Evolutionary conservation across 1,139 yeast genomes (phyloP), one percentile per base, ranked within the genome.

Genomic region (Debaryomyces psychrophilus): DNA sequence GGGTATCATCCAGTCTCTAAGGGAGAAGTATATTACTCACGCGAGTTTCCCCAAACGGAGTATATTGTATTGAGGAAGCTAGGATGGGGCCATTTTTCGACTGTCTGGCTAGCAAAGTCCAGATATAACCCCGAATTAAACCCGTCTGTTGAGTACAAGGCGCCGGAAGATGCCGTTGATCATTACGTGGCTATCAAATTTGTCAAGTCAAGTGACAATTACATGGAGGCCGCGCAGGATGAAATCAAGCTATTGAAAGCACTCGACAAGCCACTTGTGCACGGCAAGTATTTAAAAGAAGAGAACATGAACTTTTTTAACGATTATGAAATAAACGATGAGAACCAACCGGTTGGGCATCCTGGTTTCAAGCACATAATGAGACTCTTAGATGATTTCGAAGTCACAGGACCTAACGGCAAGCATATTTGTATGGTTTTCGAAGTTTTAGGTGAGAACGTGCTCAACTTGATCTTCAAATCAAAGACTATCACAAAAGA

Each of bases 51-150:
- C 2, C 52, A 57, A 28, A 47, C 55, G 8, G 60, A 59, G 37
- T 73, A 73, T 55, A 64, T 71, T 2, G 57, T 71, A 23, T 61
- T 71, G 14, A 57, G 75, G 17, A 72, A 72, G 52, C 58, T 73
- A 12, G 96, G 96, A 6, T 88, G 96, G 95, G 96, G 96, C 38
- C 95, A 89, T 63, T 89, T 89, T 59, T 83, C 90, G 28, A 88
- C 96, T 1, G 96, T 89, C 28, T 89, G 96, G 96, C 71, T 89
- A 23, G 93, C 95, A 7, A 62, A 72, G 41, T 68, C 68, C 44
- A 62, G 68, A 53, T 68, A 61, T 50, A 65, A 62, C 45, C 62
- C 41, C 3, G 34, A 40, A 17, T 42, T 50, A 15, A 28, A 28
- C 14, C 37, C 44, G 2, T 15, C 33, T 8, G 33, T 22, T 2